phyloP scores from a whole-genome alignment of 2,329 filamentous ascomycete species.

The Tolypocladium endophyticum region DNA sequence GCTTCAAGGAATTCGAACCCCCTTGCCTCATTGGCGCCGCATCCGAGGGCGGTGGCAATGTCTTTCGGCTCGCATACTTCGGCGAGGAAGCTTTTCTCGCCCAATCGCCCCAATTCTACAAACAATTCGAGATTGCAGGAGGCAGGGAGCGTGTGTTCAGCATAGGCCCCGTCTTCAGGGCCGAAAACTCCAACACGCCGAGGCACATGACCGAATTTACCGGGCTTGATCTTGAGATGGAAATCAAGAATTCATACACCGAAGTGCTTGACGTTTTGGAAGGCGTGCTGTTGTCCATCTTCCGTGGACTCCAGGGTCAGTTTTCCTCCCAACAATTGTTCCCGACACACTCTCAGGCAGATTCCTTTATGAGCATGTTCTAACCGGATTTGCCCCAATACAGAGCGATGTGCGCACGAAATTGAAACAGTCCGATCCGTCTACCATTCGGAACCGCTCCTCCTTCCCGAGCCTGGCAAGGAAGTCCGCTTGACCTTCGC shows the following conservation, averaged over 20 bases:
- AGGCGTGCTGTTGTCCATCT: slow-evolving; percentile 66
- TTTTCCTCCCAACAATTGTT: too few species aligned
- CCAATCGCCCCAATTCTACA: slow-evolving; percentile 77
- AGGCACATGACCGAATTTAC: slow-evolving; percentile 84
- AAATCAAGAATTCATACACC: slow-evolving; percentile 67
- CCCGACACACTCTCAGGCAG: too few species aligned
- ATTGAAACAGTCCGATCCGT: slow-evolving; percentile 62
- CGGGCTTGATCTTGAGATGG: slow-evolving; percentile 84
- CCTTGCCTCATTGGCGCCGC: slow-evolving; percentile 83
- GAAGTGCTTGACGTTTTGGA: slow-evolving; percentile 67
- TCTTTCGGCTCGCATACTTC: slow-evolving; percentile 87
- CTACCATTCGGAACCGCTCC: slow-evolving; percentile 69
- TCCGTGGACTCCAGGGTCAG: slow-evolving; percentile 47
- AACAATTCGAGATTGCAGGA: slow-evolving; percentile 76
- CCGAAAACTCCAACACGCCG: slow-evolving; percentile 78
- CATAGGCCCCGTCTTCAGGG: slow-evolving; percentile 72
- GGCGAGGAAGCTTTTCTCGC: slow-evolving; percentile 71
- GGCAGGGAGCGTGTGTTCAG: slow-evolving; percentile 69
- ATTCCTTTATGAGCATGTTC: too few species aligned
- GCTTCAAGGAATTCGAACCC: slow-evolving; percentile 78
- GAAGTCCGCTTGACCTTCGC: slow-evolving; percentile 68
- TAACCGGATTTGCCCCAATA: neutral
- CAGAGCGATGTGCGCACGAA: slow-evolving; percentile 54
- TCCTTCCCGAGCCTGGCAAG: slow-evolving; percentile 63
- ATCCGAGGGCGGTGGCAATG: slow-evolving; percentile 85